Conservation (phyloP, 208 protist genomes). For the Leishmania gerbilli region DNA sequence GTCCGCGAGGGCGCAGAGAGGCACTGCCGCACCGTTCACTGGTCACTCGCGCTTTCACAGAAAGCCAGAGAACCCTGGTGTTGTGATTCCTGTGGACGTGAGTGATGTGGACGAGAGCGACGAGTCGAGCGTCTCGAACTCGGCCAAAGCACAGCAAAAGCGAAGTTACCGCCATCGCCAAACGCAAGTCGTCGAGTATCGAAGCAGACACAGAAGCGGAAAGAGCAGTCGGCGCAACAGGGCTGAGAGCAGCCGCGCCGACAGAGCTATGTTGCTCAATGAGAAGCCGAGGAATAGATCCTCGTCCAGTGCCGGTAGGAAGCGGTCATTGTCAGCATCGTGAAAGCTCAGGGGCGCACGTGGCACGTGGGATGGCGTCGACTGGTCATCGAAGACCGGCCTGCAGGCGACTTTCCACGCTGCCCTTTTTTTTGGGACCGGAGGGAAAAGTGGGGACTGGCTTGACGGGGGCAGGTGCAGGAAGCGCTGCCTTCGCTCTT, state of each 20-base stretch:
- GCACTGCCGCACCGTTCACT: neutral
- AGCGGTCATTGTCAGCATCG: constrained; percentile 4
- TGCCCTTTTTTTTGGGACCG: neutral
- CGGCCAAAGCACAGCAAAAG: neutral
- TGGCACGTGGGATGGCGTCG: constrained; percentile 46
- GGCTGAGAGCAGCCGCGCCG: neutral
- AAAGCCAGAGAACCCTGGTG: neutral
- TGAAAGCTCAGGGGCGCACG: constrained; percentile 7
- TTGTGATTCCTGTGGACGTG: neutral
- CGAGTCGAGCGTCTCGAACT: constrained; percentile 2
- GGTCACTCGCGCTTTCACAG: neutral
- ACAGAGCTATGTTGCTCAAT: constrained; percentile 7
- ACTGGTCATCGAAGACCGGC: constrained; percentile 1
- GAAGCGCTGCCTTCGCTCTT: constrained; percentile 4
- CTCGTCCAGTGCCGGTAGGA: neutral
- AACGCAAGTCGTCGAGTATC: neutral
- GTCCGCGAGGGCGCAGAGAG: neutral
- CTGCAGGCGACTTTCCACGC: neutral
- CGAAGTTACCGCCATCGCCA: constrained; percentile 14
- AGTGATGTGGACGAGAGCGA: constrained; percentile 2
- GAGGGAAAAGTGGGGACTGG: neutral
- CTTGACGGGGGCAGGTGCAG: neutral
- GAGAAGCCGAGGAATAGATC: constrained; percentile 6
- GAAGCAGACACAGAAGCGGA: neutral
- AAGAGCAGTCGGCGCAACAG: neutral